Percentiles rank a stretch among this genome's conserved stretches.
Conservation (phyloP, 1,284 basidiomycete species). For the Chalciporus sp. region DNA sequence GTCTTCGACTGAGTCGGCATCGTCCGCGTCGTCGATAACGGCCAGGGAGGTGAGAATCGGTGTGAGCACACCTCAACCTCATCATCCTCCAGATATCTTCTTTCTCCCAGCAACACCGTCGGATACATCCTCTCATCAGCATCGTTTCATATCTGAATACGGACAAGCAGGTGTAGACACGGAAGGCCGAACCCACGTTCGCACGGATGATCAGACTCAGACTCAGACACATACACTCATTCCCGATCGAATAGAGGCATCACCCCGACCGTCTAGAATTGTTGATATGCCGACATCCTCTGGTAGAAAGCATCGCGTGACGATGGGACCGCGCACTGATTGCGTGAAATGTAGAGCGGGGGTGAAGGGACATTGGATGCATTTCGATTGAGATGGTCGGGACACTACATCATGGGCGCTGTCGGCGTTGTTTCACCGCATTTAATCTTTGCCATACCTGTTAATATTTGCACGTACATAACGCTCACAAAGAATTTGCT, state of each 20-base stretch:
- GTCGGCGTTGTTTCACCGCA: not conserved
- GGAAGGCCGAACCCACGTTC: not conserved
- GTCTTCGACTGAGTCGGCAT: conserved; percentile 20
- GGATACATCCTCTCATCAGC: conserved; percentile 19
- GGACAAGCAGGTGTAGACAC: conserved; percentile 3
- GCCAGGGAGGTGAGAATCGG: conserved; percentile 4
- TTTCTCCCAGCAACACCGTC: conserved; percentile 31
- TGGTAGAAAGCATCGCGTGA: conserved; percentile 51
- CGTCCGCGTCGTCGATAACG: conserved; percentile 18
- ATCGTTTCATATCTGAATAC: conserved; percentile 6
- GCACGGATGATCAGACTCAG: conserved; percentile 6
- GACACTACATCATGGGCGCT: not conserved
- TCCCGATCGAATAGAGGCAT: conserved; percentile 24
- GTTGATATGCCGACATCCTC: conserved; percentile 29
- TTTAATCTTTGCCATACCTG: not conserved
- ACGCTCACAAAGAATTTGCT: not conserved
- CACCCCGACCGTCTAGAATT: conserved; percentile 16
- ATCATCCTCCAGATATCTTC: conserved; percentile 31
- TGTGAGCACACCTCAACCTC: not conserved
- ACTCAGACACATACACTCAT: conserved; percentile 2
- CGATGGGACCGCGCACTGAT: conserved; percentile 73
- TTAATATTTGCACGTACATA: conserved; percentile 11
- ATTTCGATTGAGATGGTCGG: conserved; percentile 49
- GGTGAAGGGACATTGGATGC: conserved; percentile 71
- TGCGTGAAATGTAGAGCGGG: conserved; percentile 71